phyloP scores from a whole-genome alignment of 208 protist species.

The Crithidia sp. region DNA sequence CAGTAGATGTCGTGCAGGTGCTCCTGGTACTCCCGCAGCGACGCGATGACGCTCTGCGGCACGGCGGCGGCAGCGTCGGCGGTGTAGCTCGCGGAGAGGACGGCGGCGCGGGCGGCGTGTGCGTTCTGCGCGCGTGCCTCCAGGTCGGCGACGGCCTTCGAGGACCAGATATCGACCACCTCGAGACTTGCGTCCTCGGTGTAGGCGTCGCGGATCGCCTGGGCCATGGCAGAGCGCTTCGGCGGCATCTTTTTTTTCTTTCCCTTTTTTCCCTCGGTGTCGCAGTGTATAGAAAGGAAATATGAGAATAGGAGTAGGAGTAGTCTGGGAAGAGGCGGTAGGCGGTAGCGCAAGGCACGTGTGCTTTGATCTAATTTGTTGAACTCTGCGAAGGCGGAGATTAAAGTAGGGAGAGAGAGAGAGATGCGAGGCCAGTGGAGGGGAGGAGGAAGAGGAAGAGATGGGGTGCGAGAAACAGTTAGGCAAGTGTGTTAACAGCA shows the following conservation, averaged over 20 bases:
- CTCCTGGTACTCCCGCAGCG: conserved; percentile 60
- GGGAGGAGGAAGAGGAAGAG: too few species aligned
- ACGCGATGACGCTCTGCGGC: conserved; percentile 31
- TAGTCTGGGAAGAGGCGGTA: too few species aligned
- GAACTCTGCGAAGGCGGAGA: too few species aligned
- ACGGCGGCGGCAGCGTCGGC: conserved; percentile 28
- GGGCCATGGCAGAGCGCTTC: conserved; percentile 61
- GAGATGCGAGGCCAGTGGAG: too few species aligned
- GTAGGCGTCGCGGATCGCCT: conserved; percentile 68
- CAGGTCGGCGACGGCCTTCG: conserved; percentile 34
- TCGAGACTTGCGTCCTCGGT: conserved; percentile 52
- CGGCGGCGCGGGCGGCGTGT: conserved; percentile 16
- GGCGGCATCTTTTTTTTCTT: conserved; percentile 40
- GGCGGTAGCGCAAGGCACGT: too few species aligned
- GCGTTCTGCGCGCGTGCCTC: conserved; percentile 33
- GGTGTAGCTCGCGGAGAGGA: conserved; percentile 25
- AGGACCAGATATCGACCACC: conserved; percentile 61
- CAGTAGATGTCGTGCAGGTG: conserved; percentile 46
- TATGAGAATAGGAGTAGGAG: neutral
- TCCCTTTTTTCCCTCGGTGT: neutral
- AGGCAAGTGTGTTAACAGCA: too few species aligned
- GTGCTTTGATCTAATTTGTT: too few species aligned
- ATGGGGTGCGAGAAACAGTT: too few species aligned
- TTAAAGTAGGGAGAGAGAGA: too few species aligned
- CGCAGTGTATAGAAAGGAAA: neutral